A percentile compares a stretch with the other conserved stretches of the same genome.
Evolutionary conservation across 2,329 filamentous ascomycete species (phyloP).

Genomic region (Kalaharituber pfeilii): DNA sequence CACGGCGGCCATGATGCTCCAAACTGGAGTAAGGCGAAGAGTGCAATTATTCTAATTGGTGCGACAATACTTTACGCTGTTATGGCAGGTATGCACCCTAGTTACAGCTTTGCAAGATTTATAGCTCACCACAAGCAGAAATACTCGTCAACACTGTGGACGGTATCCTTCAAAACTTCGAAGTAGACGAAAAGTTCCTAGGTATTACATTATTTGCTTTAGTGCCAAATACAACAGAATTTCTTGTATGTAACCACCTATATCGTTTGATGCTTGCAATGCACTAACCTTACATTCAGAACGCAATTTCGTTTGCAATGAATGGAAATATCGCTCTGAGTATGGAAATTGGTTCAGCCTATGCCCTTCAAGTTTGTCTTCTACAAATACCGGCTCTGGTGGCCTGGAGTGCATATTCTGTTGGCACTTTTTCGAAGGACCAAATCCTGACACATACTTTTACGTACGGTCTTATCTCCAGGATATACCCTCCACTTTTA

Average conservation of each 20-base stretch:
- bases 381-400: constrained; percentile 88
- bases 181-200: constrained; percentile 92
- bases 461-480: constrained; percentile 14
- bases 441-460: constrained; percentile 49
- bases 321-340: constrained; percentile 96
- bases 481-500: neutral
- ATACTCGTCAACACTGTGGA: constrained; percentile 95
- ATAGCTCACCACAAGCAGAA: constrained; percentile 33
- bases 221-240: constrained; percentile 96
- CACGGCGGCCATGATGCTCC: constrained; percentile 87
- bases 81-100: constrained; percentile 40
- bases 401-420: constrained; percentile 67
- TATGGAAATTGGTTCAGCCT: constrained; percentile 97
- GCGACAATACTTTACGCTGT: constrained; percentile 90
- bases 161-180: constrained; percentile 75
- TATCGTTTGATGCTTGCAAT: neutral
- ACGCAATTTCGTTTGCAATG: constrained; percentile 98
- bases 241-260: constrained; percentile 47
- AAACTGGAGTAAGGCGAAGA: constrained; percentile 90
- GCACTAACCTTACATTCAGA: constrained; percentile 34
- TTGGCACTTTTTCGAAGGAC: constrained; percentile 36
- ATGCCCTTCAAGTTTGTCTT: constrained; percentile 87
- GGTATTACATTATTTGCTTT: constrained; percentile 92
- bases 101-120: neutral
- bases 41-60: constrained; percentile 67